Conservation (phyloP, 768 basidiomycete genomes). For the Mycena capillaripes region DNA sequence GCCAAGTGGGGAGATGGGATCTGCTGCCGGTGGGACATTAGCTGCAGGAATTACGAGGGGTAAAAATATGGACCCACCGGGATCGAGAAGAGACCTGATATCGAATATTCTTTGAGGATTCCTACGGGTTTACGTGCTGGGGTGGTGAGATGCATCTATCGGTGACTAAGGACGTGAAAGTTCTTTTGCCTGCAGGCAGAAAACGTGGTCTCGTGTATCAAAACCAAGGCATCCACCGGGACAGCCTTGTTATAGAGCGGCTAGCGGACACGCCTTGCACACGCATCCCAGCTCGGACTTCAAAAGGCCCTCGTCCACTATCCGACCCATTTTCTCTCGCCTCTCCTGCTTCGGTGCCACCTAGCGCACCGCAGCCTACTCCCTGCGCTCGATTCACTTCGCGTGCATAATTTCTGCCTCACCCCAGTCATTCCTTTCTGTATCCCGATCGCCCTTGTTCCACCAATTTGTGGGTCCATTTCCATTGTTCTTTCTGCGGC, state of each 20-base stretch:
- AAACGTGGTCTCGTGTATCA: slow-evolving; percentile 78
- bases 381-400: slow-evolving; percentile 67
- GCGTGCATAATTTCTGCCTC: slow-evolving; percentile 58
- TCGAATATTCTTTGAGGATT: slow-evolving; percentile 27
- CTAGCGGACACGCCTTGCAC: slow-evolving; percentile 70
- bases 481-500: neutral
- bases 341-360: slow-evolving; percentile 40
- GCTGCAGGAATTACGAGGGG: neutral
- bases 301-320: slow-evolving; percentile 65
- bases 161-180: slow-evolving; percentile 49
- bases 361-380: slow-evolving; percentile 43
- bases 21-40: slow-evolving; percentile 9
- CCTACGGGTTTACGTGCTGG: slow-evolving; percentile 28
- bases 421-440: slow-evolving; percentile 44
- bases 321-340: slow-evolving; percentile 56
- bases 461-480: slow-evolving; percentile 24
- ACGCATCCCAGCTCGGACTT: slow-evolving; percentile 59
- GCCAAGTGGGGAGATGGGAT: slow-evolving; percentile 25
- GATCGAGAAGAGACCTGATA: neutral
- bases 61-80: slow-evolving; percentile 30
- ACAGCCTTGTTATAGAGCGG: slow-evolving; percentile 56
- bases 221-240: slow-evolving; percentile 61
- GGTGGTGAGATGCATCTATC: slow-evolving; percentile 29
- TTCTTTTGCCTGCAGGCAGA: slow-evolving; percentile 80
- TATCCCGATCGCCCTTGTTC: slow-evolving; percentile 4